Percentiles rank a stretch among this genome's conserved stretches.
Evolutionary conservation across 768 basidiomycete species (phyloP).

Genomic region (Dentipellis fragilis): DNA sequence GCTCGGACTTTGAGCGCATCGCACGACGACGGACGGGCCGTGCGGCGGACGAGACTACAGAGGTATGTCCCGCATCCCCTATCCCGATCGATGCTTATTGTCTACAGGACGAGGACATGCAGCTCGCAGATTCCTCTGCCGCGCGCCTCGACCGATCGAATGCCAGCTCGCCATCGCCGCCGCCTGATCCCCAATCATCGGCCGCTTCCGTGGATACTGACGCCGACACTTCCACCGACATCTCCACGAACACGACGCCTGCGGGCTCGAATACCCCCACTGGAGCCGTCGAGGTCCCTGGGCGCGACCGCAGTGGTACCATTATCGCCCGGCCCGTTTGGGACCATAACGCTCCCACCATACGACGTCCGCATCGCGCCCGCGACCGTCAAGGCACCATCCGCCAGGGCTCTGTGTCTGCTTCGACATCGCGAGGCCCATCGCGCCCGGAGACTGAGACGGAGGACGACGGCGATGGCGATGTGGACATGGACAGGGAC

Average conservation of each 20-base stretch:
- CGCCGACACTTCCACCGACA: constrained; percentile 53
- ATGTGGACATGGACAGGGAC: constrained; percentile 36
- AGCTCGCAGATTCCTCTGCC: constrained; percentile 8
- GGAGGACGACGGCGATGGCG: constrained; percentile 65
- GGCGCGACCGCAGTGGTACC: constrained; percentile 66
- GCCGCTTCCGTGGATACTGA: constrained; percentile 33
- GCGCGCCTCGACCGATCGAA: constrained; percentile 7
- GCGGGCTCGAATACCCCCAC: constrained; percentile 50
- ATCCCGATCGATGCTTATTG: neutral
- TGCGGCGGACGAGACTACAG: neutral
- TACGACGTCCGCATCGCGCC: constrained; percentile 20
- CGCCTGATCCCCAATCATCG: constrained; percentile 13
- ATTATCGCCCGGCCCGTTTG: constrained; percentile 57
- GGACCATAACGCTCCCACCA: constrained; percentile 28
- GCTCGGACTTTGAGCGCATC: constrained; percentile 6
- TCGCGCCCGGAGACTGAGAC: constrained; percentile 67
- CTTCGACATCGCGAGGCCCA: constrained; percentile 24
- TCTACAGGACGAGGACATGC: constrained; percentile 17
- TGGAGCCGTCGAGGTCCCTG: constrained; percentile 46
- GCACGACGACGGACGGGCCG: constrained; percentile 8
- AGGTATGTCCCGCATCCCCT: constrained; percentile 1
- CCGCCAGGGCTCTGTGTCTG: constrained; percentile 13
- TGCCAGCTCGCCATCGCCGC: constrained; percentile 10
- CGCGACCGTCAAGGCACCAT: constrained; percentile 14
- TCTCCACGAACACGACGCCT: constrained; percentile 51